Base-by-base conservation (phyloP, 2,329 filamentous ascomycete genomes). In the Beauveria brongniartii region DNA sequence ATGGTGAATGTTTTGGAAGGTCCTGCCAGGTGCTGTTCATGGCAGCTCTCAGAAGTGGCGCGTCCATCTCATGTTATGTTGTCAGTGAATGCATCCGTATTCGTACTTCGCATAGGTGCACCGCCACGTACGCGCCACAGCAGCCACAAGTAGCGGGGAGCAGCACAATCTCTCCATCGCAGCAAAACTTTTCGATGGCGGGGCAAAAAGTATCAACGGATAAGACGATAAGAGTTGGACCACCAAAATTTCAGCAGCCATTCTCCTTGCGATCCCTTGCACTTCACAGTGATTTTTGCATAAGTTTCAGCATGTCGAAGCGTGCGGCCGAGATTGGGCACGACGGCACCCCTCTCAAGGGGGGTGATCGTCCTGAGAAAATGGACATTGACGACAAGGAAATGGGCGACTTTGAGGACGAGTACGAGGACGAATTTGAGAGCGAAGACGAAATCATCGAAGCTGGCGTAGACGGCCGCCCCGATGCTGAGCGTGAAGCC, bases 401-500 rank as follows among this genome's bases (percentile, higher is more conserved):
- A 28, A 86, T 88, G 79, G 85, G 85, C 71, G 90, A 97, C 67
- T 97, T 95, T 65, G 94, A 96, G 71, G 94, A 97, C 76, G 93
- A 97, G 71, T 97, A 93, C 67, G 91, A 93, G 74, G 90, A 93
- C 69, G 90, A 93, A 71, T 93, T 89, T 67, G 92, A 97, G 80
- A 96, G 80, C 69, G 82, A 85, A 65, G 92, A 97, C 73, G 92
- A 97, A 74, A 90, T 97, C 57, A 77, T 97, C 63, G 93, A 97
- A 77, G 93, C 94, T 5, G 93, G 93, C 64, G 92, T 97, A 14
- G 93, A 97, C 72, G 93, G 93, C 20, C 80, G 92, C 65, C 93
- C 93, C 34, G 93, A 97, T 74, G 91, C 89, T 8, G 93, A 97
- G 80, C 81, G 92, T 47, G 93, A 97, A 71, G 91, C 90, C 8